Percentiles rank a stretch among this genome's conserved stretches.
Evolutionary conservation across 371 early-diverging fungal species (phyloP).

Genomic region (Nematocida minor): DNA sequence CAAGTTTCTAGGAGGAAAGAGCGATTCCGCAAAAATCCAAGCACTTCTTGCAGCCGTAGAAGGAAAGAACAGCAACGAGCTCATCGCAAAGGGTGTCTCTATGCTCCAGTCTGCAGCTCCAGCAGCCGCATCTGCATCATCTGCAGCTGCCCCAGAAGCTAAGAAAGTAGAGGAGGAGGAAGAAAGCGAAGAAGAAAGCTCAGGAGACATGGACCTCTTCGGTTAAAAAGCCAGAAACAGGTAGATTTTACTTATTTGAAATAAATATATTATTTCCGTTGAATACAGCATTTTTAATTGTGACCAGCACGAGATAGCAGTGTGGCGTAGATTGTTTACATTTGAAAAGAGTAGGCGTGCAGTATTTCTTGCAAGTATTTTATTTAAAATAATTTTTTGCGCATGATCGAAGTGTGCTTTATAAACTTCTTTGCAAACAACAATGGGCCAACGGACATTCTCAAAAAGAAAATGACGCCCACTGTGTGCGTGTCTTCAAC

Average conservation of each 20-base stretch:
- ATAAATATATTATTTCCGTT: neutral
- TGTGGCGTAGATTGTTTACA: too few species aligned
- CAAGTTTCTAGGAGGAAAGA: constrained; percentile 26
- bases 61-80: constrained; percentile 36
- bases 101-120: constrained; percentile 19
- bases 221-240: neutral
- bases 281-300: too few species aligned
- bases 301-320: too few species aligned
- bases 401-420: constrained; percentile 43
- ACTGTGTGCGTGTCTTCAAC: neutral
- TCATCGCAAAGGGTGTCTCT: constrained; percentile 20
- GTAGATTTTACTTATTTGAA: neutral
- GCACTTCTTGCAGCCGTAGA: constrained; percentile 38
- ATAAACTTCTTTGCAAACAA: constrained; percentile 23
- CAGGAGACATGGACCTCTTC: constrained; percentile 41
- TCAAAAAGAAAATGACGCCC: constrained; percentile 5
- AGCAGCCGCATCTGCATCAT: constrained; percentile 13
- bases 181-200: constrained; percentile 6
- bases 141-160: neutral
- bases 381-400: constrained; percentile 39
- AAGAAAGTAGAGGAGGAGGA: neutral
- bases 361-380: too few species aligned
- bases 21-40: neutral
- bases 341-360: too few species aligned
- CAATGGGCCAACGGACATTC: neutral